Conservation (phyloP, 768 basidiomycete genomes). For the Lentinula edodes region DNA sequence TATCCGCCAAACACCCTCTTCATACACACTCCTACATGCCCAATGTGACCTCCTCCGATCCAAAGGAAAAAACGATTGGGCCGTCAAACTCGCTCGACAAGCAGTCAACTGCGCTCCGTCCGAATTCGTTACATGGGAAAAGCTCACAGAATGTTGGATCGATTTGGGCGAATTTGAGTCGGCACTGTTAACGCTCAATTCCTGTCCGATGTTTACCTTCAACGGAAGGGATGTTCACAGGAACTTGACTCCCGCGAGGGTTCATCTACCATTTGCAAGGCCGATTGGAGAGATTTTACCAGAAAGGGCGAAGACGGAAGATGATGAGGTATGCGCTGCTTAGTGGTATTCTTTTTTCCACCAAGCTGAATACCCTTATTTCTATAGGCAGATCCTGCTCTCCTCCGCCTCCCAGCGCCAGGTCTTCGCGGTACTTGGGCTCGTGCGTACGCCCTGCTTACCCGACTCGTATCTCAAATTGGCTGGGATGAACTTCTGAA, state of each 20-base stretch:
- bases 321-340: conserved; percentile 61
- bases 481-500: conserved; percentile 99
- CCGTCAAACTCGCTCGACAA: conserved; percentile 84
- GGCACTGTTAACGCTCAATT: conserved; percentile 89
- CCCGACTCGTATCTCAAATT: conserved; percentile 87
- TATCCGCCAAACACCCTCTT: conserved; percentile 81
- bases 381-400: conserved; percentile 82
- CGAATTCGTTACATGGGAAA: conserved; percentile 99
- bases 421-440: conserved; percentile 95
- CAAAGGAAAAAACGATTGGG: conserved; percentile 85
- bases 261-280: conserved; percentile 83
- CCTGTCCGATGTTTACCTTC: conserved; percentile 99
- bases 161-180: conserved; percentile 85
- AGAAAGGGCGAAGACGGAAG: conserved; percentile 73
- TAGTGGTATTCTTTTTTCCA: not conserved
- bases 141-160: conserved; percentile 91
- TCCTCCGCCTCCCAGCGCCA: conserved; percentile 92
- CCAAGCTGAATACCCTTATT: not conserved
- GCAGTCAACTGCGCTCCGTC: conserved; percentile 98
- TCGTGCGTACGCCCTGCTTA: conserved; percentile 85
- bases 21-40: conserved; percentile 89
- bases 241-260: conserved; percentile 67
- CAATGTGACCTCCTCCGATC: conserved; percentile 92
- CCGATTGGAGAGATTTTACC: conserved; percentile 89
- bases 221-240: conserved; percentile 94